Evolutionary conservation across 1,139 yeast species (phyloP).

Genomic region (Yamadazyma sp.): DNA sequence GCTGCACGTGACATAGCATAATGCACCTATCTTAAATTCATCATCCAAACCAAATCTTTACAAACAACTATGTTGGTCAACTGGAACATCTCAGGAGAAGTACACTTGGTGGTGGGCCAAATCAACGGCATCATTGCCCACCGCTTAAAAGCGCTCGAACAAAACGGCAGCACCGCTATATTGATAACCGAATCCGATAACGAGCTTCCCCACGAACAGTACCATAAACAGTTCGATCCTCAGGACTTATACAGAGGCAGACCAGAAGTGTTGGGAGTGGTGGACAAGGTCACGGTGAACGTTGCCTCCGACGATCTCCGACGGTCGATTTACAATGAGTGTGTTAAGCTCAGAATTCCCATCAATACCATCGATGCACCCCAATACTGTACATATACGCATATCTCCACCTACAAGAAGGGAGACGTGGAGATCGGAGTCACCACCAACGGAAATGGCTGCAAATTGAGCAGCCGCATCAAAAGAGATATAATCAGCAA

Average conservation of each 20-base stretch:
- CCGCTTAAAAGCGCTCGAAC: constrained; percentile 50
- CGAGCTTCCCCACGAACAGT: constrained; percentile 25
- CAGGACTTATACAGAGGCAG: constrained; percentile 58
- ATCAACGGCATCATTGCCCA: constrained; percentile 48
- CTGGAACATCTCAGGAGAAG: constrained; percentile 47
- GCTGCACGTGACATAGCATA: constrained; percentile 2
- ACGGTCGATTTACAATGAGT: constrained; percentile 43
- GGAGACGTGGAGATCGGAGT: constrained; percentile 83
- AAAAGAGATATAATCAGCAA: constrained; percentile 68
- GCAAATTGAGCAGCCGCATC: constrained; percentile 78
- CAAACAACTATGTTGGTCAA: constrained; percentile 16
- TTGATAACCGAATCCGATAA: constrained; percentile 33
- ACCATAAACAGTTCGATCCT: constrained; percentile 35
- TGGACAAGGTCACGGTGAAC: constrained; percentile 75
- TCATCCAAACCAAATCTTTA: no score
- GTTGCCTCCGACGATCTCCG: constrained; percentile 35
- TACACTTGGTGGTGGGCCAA: constrained; percentile 62
- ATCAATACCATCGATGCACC: constrained; percentile 77
- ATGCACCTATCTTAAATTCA: no score
- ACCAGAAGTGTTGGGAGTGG: constrained; percentile 56
- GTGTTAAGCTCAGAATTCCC: constrained; percentile 70
- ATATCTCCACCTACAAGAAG: constrained; percentile 67
- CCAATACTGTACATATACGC: constrained; percentile 69
- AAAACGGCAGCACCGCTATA: constrained; percentile 60
- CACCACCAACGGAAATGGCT: constrained; percentile 87